Base-by-base conservation (phyloP, 306 rosid genomes). In the Pterocarpus santalinus region DNA sequence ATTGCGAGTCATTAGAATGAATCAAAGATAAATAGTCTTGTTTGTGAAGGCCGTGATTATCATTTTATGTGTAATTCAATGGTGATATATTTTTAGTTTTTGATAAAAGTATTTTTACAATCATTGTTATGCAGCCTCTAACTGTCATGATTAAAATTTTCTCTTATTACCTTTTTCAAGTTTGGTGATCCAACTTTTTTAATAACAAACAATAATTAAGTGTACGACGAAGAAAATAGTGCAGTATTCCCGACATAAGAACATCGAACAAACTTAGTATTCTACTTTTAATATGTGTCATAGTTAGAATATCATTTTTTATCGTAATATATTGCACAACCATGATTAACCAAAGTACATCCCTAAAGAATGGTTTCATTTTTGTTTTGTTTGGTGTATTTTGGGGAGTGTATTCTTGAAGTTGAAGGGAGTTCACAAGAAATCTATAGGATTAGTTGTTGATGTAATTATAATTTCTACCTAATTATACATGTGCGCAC, bases 401-500 rank as follows among this genome's bases (percentile, higher is more conserved):
- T 43, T 41, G 4, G 63, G 5, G 52, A 46, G 32, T 70, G 38
- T 43, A n/a, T 46, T 62, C 33, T 47, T 34, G 4, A 36, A 17
- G 58, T 47, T 34, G 4, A 28, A 36, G 58, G 13, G 72, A 52
- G 13, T n/a, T 61, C 55, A 58, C 16, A 8, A 58, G 70, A 46
- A 58, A 55, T 68, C 3, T 15, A 5, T 4, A 22, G 8, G 56
- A 65, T 52, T 72, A 64, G 7, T 53, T 73, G 52, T 39, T 46
- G 62, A 69, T 73, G 75, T 39, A 51, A 11, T 32, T 51, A 38
- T 34, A 56, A 34, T 32, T 70, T 72, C 5, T 16, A 39, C 53
- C 11, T 17, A 36, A 72, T 73, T 57, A n/a, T 68, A 61, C 78
- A 72, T 73, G 72, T 47, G 66, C 69, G n/a, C 73, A 58, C 69